Evolutionary conservation across 164 flowering plant genomes (phyloP), one percentile per base, ranked within the genome.

Genomic region (Vitis riparia): DNA sequence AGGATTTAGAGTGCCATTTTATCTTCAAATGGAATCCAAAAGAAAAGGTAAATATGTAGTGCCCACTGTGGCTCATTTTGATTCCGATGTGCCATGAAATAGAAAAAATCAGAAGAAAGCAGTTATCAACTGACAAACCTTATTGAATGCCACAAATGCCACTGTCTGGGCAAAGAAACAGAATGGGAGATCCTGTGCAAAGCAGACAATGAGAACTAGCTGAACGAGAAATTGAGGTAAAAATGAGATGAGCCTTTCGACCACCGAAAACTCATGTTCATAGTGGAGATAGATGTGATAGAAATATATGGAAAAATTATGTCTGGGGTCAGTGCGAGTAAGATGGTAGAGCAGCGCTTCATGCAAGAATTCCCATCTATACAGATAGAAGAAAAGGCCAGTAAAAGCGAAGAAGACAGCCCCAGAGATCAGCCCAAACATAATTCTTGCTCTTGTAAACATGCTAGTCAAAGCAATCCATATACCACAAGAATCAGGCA

Each of bases 251-350:
- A 95, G 90, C 85, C 89, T 95, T 76, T 95, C 97, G 69, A 81
- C 32, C 48, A 86, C 68, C 2, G 91, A 88, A 44, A 90, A 81
- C 68, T 80, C 84, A 2, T 74, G 80, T 57, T 86, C 88, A 63
- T 84, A 91, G 30, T 93, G 88, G 63, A 95, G 95, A 76, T 93
- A 95, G 61, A 93, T 89, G 81, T 91, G 94, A 72, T 95, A 95
- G 76, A 95, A 95, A 75, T 95, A 95, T 57, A 95, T 88, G 6
- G 96, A 95, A 74, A 93, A 95, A 71, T 95, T 95, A 77, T 95
- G 99, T 59, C 98, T 91, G 69, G 98, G 98, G 76, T 95, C 99
- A n/a, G 98, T 90, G 12, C 97, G 96, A 11, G 97, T 91, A 48
- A 95, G 93, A 84, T 93, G 98, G 77, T 91, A 93, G 1, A 92